Evolutionary conservation across 1,284 basidiomycete genomes (phyloP), one percentile per base, ranked within the genome.

Genomic region (Irpex sp.): DNA sequence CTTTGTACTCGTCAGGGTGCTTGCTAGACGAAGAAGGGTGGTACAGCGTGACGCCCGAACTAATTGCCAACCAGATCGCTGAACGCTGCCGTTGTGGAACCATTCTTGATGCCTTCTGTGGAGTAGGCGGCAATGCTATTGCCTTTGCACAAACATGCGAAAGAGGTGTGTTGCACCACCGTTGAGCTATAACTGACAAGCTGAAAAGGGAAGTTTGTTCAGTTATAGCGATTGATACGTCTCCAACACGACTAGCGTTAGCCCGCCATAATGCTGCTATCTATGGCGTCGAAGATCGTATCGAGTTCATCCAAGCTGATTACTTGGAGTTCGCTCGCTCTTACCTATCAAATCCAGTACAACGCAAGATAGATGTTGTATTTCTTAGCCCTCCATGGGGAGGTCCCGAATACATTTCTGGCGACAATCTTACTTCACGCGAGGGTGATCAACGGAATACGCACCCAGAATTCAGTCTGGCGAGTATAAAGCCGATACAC

Each of bases 111-210:
- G 94, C 95, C 0, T 99, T 98, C 73, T 98, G 96, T 72, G 97
- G 97, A 0, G 96, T 98, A 0, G 97, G 97, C 7, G 97, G 97
- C 2, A 99, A 99, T 71, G 87, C 96, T 0, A 99, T 99, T 63
- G 94, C 96, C 8, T 98, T 99, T 76, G 97, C 97, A 1, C 87
- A 91, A 73, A 97, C 96, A 1, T 98, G 96, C 76, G 90, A 96
- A 74, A 81, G 89, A 74, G 93, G 93, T 94, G 69, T 64, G 86
- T 74, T 15, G 31, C 62, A n/a, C 17, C 8, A 44, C 58, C 58
- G n/a, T 60, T 66, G 26, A 51, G 60, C 49, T 26, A n/a, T 13
- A 9, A 34, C 13, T 8, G 54, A 13, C 15, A 36, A 34, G 5
- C 31, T 36, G 21, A 56, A 11, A 34, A 17, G n/a, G 11, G 34